A percentile compares a stretch with the other conserved stretches of the same genome.
These are phyloP conservation scores for Austropuccinia psidii DNA, from an alignment of 1,284 basidiomycete genomes.

Conservation along the genomic window DNA sequence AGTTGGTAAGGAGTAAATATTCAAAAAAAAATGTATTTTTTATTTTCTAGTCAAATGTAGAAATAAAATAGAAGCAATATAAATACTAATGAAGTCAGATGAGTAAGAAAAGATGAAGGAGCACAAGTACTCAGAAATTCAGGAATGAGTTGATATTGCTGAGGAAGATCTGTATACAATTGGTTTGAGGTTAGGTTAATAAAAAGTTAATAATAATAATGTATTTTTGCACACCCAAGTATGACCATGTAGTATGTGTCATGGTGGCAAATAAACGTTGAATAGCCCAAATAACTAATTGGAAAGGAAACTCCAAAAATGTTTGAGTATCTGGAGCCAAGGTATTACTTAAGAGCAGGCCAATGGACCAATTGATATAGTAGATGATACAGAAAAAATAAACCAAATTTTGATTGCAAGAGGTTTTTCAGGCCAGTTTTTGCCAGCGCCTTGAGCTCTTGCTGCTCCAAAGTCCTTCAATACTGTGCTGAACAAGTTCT, in stretches of 20 bases:
- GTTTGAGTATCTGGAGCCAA: neutral
- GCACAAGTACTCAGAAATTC: too few relatives aligned
- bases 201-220: too few relatives aligned
- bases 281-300: constrained; percentile 23
- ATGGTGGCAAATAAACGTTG: constrained; percentile 29
- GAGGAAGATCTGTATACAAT: too few relatives aligned
- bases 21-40: too few relatives aligned
- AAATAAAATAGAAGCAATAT: too few relatives aligned
- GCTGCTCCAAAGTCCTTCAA: constrained; percentile 30
- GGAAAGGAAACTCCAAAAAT: neutral
- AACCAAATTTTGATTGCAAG: constrained; percentile 19
- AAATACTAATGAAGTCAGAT: too few relatives aligned
- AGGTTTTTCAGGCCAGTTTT: constrained; percentile 33
- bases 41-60: too few relatives aligned
- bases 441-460: constrained; percentile 33
- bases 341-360: too few relatives aligned
- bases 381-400: neutral
- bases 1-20: too few relatives aligned
- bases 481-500: constrained; percentile 21
- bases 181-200: too few relatives aligned
- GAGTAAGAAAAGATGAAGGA: too few relatives aligned
- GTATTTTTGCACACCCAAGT: constrained; percentile 31
- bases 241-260: constrained; percentile 27
- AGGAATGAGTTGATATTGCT: too few relatives aligned
- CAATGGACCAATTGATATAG: neutral